Evolutionary conservation across 192 early-diverging fungal species (phyloP).

Genomic region (Entomortierella lignicola): DNA sequence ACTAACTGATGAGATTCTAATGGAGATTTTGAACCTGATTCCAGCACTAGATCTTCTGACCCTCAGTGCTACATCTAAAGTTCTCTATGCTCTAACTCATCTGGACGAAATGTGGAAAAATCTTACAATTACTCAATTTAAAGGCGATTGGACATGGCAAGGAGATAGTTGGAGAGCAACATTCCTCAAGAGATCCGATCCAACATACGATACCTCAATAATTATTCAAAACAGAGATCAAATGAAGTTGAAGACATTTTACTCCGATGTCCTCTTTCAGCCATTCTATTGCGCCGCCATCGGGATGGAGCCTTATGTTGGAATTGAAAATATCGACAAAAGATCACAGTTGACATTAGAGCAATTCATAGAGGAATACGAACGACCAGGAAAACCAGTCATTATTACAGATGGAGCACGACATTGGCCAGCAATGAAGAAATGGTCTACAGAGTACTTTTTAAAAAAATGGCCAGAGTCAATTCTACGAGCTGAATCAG

Average conservation of each 20-base stretch:
- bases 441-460: conserved; percentile 70
- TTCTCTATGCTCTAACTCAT: conserved; percentile 63
- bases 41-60: conserved; percentile 45
- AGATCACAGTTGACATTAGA: conserved; percentile 56
- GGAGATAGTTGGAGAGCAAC: conserved; percentile 68
- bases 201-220: conserved; percentile 16
- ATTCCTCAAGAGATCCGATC: conserved; percentile 52
- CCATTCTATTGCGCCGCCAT: conserved; percentile 64
- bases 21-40: conserved; percentile 59
- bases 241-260: conserved; percentile 61
- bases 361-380: conserved; percentile 63
- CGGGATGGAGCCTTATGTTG: conserved; percentile 55
- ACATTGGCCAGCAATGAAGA: conserved; percentile 66
- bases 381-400: conserved; percentile 65
- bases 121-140: conserved; percentile 59
- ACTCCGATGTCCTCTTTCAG: conserved; percentile 73
- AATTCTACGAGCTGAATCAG: conserved; percentile 70
- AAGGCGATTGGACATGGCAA: conserved; percentile 63
- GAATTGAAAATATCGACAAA: conserved; percentile 61
- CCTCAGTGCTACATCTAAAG: conserved; percentile 59
- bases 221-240: conserved; percentile 35
- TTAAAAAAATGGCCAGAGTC: conserved; percentile 55
- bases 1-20: conserved; percentile 64
- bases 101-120: conserved; percentile 74
- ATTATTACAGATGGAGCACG: conserved; percentile 73